Base-by-base conservation (phyloP, 805 yeast genomes). In the Metschnikowia aberdeeniae region DNA sequence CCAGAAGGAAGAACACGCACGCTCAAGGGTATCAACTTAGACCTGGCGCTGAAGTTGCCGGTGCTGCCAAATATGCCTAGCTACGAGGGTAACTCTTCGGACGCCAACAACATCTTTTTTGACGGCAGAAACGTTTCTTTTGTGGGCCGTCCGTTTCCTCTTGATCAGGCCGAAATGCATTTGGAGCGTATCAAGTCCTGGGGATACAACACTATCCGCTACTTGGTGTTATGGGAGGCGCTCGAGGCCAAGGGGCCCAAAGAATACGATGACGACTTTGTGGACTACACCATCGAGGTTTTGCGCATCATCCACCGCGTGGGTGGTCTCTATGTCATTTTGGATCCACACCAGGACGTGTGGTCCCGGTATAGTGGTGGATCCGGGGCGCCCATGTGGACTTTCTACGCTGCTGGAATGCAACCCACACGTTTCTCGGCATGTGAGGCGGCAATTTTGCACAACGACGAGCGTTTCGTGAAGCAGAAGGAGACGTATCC, bases 321-420 rank as follows among this genome's bases (percentile, higher is more conserved):
- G 26, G 95, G 93, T 1, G 92, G 90, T 0, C 60, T 89, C 14
- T 86, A 84, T 55, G 87, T 89, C 6, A 81, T 86, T 53, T 60
- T 90, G 52, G 97, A 90, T 58, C 88, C 95, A 0, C 97, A 90
- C 61, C 97, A 90, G 62, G 97, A 90, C 61, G 95, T 84, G 10
- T 90, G 97, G 97, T 83, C 93, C 1, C 76, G 97, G 39, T 86
- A 75, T 59, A 71, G 81, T 9, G 97, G 97, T 5, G 97, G 97
- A 2, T 81, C 88, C 38, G 97, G 97, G 14, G 96, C 97, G 3
- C 97, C 97, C 1, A 57, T 87, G 57, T 90, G 97, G 97, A 89
- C 97, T 0, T 61, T 89, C 4, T 82, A 86, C 58, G 90, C 93
- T 20, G 95, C 92, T 2, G 97, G 97, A 1, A 66, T 90, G 39